These are phyloP conservation scores for Colletotrichum sp. DNA, from an alignment of 2,329 filamentous ascomycete genomes.

Conservation along the genomic window DNA sequence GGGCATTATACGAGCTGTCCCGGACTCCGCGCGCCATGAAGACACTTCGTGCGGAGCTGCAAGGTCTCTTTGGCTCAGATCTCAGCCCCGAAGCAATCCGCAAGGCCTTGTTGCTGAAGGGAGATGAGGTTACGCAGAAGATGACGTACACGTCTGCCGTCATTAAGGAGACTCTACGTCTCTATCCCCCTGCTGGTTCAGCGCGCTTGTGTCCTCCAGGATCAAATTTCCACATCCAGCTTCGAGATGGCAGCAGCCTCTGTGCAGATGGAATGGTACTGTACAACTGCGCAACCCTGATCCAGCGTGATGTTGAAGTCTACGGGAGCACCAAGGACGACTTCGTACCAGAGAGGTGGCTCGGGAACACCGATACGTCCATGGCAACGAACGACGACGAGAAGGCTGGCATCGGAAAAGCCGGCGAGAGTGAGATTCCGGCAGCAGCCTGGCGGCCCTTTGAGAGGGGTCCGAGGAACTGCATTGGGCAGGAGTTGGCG, in stretches of 20 bases:
- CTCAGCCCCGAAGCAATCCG: constrained; percentile 28
- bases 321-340: constrained; percentile 38
- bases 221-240: constrained; percentile 30
- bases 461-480: constrained; percentile 56
- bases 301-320: constrained; percentile 38
- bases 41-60: constrained; percentile 37
- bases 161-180: constrained; percentile 40
- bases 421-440: constrained; percentile 17
- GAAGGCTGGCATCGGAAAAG: not conserved
- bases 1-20: constrained; percentile 40
- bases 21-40: constrained; percentile 31
- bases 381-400: constrained; percentile 22
- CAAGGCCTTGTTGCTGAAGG: constrained; percentile 29
- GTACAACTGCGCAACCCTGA: constrained; percentile 36
- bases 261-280: constrained; percentile 39
- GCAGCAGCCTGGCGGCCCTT: constrained; percentile 57
- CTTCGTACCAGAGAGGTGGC: constrained; percentile 47
- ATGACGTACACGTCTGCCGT: constrained; percentile 41
- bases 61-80: constrained; percentile 36
- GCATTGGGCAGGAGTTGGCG: constrained; percentile 61
- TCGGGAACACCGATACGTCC: constrained; percentile 31
- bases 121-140: constrained; percentile 32
- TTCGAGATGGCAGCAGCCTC: constrained; percentile 28
- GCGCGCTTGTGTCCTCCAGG: constrained; percentile 31
- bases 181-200: constrained; percentile 37